Base-by-base conservation (phyloP, 2,329 filamentous ascomycete species). In the Reticulascus tulasneorum region DNA sequence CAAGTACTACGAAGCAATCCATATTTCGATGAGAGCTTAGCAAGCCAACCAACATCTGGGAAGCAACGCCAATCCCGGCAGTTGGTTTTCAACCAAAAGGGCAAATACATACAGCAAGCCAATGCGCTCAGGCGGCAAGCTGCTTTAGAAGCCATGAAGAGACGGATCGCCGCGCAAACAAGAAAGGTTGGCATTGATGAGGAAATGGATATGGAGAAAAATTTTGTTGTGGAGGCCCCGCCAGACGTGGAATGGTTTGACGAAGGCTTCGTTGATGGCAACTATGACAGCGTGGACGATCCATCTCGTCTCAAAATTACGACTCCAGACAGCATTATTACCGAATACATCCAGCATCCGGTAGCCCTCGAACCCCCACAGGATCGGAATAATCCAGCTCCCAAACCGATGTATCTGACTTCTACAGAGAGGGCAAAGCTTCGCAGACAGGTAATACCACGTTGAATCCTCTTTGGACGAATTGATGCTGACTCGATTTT, bases 171-270 rank as follows among this genome's bases (percentile, higher is more conserved):
- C 2, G 85, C 84, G 48, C 82, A 88, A 50, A 85, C 89, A 9
- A 78, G 90, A 40, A 91, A 89, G 58, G 88, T 85, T n/a, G 90
- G 89, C 29, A 86, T 97, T 44, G 91, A 97, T 52, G 91, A 97
- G 57, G 91, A 91, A 48, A 64, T 87, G 20, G 84, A 94, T 44
- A 80, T 85, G 31, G 91, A 98, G 59, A 94, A 91, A 59, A 86
- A 88, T 21, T 97, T 91, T 56, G 64, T 93, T 5, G 79, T 96
- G 6, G 83, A 91, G 45, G 73, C 75, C 21, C 93, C 93, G 9
- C 93, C 93, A 5, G 84, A 84, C 7, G 75, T 97, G 26, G 93
- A 98, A 60, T 98, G 93, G 93, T 97, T 91, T 87, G 93, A 98
- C 51, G 90, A 97, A 64, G 87, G 82, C 3, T 67, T 97, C 13